Percentiles rank a stretch among this genome's conserved stretches.
Evolutionary conservation across 2,329 filamentous ascomycete genomes (phyloP).

Genomic region (Cercospora janseana): DNA sequence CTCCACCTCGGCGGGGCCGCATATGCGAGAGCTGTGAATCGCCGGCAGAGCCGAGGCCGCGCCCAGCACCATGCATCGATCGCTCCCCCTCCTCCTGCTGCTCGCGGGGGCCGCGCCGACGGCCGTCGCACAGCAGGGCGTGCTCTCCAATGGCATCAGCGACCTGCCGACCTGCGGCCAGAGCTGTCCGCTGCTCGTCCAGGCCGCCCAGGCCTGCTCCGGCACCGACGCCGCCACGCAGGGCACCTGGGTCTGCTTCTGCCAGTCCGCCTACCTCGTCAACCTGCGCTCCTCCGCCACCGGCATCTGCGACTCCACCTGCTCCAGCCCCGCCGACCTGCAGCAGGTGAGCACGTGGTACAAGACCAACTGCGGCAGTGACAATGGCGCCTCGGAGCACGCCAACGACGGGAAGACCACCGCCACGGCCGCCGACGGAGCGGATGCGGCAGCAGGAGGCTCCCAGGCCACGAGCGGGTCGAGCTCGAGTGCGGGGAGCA

Average conservation of each 20-base stretch:
- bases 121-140: constrained; percentile 28
- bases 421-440: background rate
- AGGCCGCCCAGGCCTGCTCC: constrained; percentile 71
- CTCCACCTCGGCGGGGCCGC: background rate
- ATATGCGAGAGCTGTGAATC: background rate
- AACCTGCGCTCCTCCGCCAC: constrained; percentile 54
- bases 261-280: constrained; percentile 59
- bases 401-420: constrained; percentile 22
- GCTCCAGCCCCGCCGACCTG: constrained; percentile 49
- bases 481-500: constrained; percentile 1
- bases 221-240: constrained; percentile 46
- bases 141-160: constrained; percentile 36
- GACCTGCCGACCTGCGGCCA: constrained; percentile 40
- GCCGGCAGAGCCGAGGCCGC: constrained; percentile 1
- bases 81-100: background rate
- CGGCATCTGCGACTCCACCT: constrained; percentile 58
- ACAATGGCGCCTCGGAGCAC: constrained; percentile 41
- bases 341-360: constrained; percentile 68
- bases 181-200: constrained; percentile 40
- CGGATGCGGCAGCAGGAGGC: too few species aligned
- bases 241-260: constrained; percentile 68
- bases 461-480: background rate
- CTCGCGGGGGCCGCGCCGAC: constrained; percentile 6
- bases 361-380: constrained; percentile 59
- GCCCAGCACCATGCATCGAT: constrained; percentile 8